Conservation (phyloP, 306 rosid species). For the Cucurbita moschata region DNA sequence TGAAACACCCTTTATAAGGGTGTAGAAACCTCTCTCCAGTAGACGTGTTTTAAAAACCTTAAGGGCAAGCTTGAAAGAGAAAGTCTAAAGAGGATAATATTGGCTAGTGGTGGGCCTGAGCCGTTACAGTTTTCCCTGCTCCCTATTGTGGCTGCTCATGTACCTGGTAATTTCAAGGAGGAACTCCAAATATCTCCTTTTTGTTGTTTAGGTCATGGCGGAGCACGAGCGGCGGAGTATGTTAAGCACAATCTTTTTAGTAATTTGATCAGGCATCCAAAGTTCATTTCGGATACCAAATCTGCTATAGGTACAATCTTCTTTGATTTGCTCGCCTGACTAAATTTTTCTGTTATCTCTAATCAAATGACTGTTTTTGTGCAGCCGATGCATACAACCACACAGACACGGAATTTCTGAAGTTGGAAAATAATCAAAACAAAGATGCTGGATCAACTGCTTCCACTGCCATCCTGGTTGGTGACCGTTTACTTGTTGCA, state of each 20-base stretch:
- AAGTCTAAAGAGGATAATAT: too few species aligned
- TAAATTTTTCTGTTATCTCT: neutral
- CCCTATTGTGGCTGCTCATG: neutral
- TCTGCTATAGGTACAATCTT: constrained; percentile 55
- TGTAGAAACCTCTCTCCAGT: too few species aligned
- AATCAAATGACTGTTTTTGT: neutral
- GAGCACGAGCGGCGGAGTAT: constrained; percentile 93
- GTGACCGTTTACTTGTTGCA: constrained; percentile 92
- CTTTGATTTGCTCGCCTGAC: neutral
- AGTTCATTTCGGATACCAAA: constrained; percentile 88
- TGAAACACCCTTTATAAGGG: too few species aligned
- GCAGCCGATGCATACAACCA: constrained; percentile 91
- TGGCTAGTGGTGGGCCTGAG: too few species aligned
- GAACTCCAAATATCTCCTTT: constrained; percentile 7
- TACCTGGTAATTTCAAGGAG: constrained; percentile 1
- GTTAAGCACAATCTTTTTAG: constrained; percentile 88
- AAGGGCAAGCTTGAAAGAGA: too few species aligned
- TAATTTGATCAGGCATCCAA: constrained; percentile 82
- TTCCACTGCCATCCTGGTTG: constrained; percentile 90
- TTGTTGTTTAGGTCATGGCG: constrained; percentile 73
- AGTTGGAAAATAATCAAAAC: constrained; percentile 70
- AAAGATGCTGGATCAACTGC: constrained; percentile 98
- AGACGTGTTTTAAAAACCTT: too few species aligned
- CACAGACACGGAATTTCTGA: constrained; percentile 83
- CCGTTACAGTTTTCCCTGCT: too few species aligned